Conservation (phyloP, 23 red algal genomes). For the Gracilaria caudata region DNA sequence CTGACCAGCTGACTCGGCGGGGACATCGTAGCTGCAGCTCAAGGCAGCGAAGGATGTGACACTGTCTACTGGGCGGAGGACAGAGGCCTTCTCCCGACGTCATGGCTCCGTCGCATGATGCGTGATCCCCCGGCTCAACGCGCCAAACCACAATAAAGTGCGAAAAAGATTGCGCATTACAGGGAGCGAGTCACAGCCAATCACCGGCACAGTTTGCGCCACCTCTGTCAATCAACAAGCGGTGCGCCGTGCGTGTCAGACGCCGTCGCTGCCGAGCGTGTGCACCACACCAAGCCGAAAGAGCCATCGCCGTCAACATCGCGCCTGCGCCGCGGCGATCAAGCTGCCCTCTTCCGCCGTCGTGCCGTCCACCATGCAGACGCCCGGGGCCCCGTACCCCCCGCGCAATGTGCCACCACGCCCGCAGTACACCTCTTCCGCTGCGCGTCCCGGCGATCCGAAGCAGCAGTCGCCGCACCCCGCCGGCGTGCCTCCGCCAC, state of each 20-base stretch:
- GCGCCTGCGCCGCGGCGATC: neutral
- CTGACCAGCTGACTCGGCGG: conserved; percentile 13
- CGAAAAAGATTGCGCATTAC: neutral
- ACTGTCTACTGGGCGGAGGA: too few relatives aligned
- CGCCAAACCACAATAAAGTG: neutral
- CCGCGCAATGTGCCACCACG: conserved; percentile 16
- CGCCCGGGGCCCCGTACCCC: conserved; percentile 13
- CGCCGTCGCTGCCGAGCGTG: neutral
- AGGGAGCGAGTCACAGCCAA: neutral
- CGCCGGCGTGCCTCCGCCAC: neutral
- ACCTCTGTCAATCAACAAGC: conserved; percentile 31
- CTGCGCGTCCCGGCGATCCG: neutral
- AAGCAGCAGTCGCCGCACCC: neutral
- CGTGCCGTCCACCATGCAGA: conserved; percentile 13
- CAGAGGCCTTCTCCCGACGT: too few relatives aligned
- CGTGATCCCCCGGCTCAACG: neutral
- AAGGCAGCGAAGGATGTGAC: too few relatives aligned
- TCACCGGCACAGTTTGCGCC: neutral
- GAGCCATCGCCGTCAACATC: neutral
- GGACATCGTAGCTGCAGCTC: neutral
- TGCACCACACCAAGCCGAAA: conserved; percentile 1
- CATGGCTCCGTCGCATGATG: too few relatives aligned
- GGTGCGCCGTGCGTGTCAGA: neutral
- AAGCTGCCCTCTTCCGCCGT: neutral
- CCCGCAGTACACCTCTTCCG: neutral